These are phyloP conservation scores for Xerocomus brunneocitrinus DNA, from an alignment of 768 basidiomycete species.

Conservation along the genomic window DNA sequence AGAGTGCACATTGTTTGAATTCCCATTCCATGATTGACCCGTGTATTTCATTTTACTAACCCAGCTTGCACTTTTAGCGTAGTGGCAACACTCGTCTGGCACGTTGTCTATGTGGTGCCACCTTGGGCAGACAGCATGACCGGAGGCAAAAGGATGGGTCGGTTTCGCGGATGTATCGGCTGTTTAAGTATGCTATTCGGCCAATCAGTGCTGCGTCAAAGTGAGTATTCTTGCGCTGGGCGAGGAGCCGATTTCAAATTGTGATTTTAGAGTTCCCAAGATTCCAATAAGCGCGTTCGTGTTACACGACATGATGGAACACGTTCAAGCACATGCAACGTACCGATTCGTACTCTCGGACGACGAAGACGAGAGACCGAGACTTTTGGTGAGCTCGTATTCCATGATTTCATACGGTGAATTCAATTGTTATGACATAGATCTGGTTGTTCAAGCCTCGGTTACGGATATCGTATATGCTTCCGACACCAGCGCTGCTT, in stretches of 20 bases:
- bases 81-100: slow-evolving; percentile 61
- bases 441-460: slow-evolving; percentile 95
- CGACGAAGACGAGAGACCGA: slow-evolving; percentile 76
- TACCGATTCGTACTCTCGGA: slow-evolving; percentile 89
- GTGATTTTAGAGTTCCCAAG: slow-evolving; percentile 29
- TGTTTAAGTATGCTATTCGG: slow-evolving; percentile 82
- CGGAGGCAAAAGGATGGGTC: slow-evolving; percentile 33
- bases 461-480: slow-evolving; percentile 72
- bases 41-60: slow-evolving; percentile 19
- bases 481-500: slow-evolving; percentile 49
- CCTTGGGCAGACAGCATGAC: slow-evolving; percentile 67
- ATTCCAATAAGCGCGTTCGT: slow-evolving; percentile 84
- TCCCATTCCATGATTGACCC: background rate
- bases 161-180: slow-evolving; percentile 49
- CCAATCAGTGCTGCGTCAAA: slow-evolving; percentile 57
- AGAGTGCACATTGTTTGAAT: slow-evolving; percentile 58
- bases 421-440: slow-evolving; percentile 35
- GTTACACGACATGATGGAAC: slow-evolving; percentile 87
- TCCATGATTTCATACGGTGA: background rate
- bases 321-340: slow-evolving; percentile 86
- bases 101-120: slow-evolving; percentile 80
- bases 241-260: background rate
- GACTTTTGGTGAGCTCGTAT: slow-evolving; percentile 60
- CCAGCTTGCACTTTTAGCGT: slow-evolving; percentile 33
- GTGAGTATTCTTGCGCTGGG: slow-evolving; percentile 41